Percentiles rank a stretch among this genome's conserved stretches.
These are phyloP conservation scores for Mortierella sp. DNA, from an alignment of 371 early-diverging fungal species.

Conservation along the genomic window DNA sequence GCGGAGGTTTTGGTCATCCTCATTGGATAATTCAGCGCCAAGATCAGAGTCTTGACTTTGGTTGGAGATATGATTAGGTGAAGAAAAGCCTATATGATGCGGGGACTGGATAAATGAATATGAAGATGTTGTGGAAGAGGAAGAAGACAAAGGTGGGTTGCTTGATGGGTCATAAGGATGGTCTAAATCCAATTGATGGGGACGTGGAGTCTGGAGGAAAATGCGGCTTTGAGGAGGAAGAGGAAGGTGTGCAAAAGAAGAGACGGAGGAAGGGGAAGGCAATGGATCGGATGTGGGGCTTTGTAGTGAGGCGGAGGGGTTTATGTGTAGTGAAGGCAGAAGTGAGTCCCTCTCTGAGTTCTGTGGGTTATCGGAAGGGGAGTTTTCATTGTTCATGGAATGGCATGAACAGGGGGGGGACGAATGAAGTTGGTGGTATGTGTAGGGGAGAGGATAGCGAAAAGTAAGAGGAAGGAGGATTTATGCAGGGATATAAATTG, in stretches of 20 bases:
- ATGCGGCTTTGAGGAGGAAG: constrained; percentile 7
- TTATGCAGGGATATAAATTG: not conserved
- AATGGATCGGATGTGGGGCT: not conserved
- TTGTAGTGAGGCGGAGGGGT: constrained; percentile 4
- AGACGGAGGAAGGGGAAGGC: constrained; percentile 8
- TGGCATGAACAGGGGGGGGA: not conserved
- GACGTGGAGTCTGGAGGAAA: constrained; percentile 11
- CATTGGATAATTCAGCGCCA: constrained; percentile 2
- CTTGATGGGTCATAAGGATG: not conserved
- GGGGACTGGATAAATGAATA: not conserved
- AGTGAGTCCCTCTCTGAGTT: constrained; percentile 12
- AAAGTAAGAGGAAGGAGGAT: no score
- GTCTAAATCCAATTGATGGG: constrained; percentile 3
- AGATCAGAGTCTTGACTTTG: constrained; percentile 17
- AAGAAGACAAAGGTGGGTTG: constrained; percentile 8
- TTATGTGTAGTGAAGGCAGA: not conserved
- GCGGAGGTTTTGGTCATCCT: constrained; percentile 31
- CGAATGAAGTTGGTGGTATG: not conserved
- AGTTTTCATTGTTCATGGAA: constrained; percentile 25
- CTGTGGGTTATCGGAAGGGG: not conserved
- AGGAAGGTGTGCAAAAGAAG: no score
- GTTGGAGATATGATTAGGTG: constrained; percentile 7
- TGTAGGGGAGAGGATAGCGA: not conserved
- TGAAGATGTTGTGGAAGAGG: constrained; percentile 14
- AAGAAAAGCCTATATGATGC: constrained; percentile 10